A percentile compares a stretch with the other conserved stretches of the same genome.
Evolutionary conservation across 1,284 basidiomycete species (phyloP).

Genomic region (Tetrapyrgos nigripes): DNA sequence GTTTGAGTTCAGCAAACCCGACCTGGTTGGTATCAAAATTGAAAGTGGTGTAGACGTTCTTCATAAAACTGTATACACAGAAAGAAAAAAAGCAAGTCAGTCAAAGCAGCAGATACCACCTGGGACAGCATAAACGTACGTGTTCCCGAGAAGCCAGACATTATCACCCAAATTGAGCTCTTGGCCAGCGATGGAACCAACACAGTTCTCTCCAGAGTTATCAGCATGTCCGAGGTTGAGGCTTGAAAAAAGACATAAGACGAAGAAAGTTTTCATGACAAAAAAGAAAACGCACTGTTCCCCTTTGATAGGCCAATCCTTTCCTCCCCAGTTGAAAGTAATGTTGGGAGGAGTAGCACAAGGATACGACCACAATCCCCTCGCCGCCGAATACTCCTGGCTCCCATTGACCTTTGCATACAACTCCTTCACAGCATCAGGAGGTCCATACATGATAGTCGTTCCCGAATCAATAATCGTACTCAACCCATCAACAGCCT

Average conservation of each 20-base stretch:
- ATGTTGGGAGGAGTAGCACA: slow-evolving; percentile 28
- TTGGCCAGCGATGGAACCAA: slow-evolving; percentile 27
- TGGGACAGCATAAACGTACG: slow-evolving; percentile 22
- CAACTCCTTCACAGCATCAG: slow-evolving; percentile 12
- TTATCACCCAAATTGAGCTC: slow-evolving; percentile 22
- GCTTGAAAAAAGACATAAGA: not conserved
- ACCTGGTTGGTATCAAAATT: slow-evolving; percentile 3
- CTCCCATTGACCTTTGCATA: slow-evolving; percentile 7
- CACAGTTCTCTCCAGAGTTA: slow-evolving; percentile 24
- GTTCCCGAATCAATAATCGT: slow-evolving; percentile 18
- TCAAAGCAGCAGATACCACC: not conserved
- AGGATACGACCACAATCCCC: slow-evolving; percentile 40
- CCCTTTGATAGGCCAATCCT: slow-evolving; percentile 23
- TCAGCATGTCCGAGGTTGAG: slow-evolving; percentile 30
- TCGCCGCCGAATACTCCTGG: not conserved
- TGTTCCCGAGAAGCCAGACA: slow-evolving; percentile 45
- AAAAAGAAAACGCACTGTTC: slow-evolving; percentile 14
- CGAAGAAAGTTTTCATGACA: not conserved
- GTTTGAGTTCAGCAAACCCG: not conserved
- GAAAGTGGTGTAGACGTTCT: slow-evolving; percentile 17
- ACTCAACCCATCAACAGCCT: not conserved
- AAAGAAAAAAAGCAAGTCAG: not conserved
- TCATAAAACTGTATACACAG: slow-evolving; percentile 15
- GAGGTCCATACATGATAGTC: slow-evolving; percentile 17
- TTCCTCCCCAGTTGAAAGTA: slow-evolving; percentile 33